Conservation (phyloP, 257 asterid species). For the Lycium barbarum region DNA sequence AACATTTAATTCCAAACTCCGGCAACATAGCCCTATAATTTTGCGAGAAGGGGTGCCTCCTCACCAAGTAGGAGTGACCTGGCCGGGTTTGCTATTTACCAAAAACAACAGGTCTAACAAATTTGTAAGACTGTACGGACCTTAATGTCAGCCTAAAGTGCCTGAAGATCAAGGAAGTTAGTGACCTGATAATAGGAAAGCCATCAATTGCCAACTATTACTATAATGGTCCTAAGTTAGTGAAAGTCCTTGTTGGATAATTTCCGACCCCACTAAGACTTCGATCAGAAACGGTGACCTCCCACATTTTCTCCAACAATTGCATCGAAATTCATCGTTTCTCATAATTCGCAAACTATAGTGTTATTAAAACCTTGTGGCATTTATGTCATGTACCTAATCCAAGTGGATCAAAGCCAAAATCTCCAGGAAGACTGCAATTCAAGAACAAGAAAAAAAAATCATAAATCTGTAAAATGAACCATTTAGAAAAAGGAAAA, state of each 20-base stretch:
- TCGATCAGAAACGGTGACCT: not conserved
- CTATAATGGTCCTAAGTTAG: not conserved
- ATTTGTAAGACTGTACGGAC: not conserved
- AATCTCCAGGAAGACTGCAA: constrained; percentile 87
- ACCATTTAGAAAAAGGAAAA: not conserved
- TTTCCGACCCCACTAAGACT: not conserved
- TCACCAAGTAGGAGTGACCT: not conserved
- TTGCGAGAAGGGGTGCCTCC: not conserved
- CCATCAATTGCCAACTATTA: not conserved
- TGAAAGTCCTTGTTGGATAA: not conserved
- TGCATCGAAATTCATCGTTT: not conserved
- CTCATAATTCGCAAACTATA: not conserved
- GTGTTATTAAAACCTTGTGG: too few species aligned
- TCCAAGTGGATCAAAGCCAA: constrained; percentile 90
- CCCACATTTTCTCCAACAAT: constrained; percentile 9
- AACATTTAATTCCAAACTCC: not conserved
- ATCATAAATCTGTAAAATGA: not conserved
- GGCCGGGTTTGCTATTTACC: not conserved
- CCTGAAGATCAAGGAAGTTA: not conserved
- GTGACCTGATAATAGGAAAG: not conserved
- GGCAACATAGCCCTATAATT: not conserved
- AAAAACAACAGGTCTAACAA: not conserved
- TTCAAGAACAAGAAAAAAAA: constrained; percentile 20
- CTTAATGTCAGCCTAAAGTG: not conserved
- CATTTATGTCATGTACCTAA: constrained; percentile 51